phyloP scores from a whole-genome alignment of 2,329 filamentous ascomycete species.

The Colletotrichum agaves region DNA sequence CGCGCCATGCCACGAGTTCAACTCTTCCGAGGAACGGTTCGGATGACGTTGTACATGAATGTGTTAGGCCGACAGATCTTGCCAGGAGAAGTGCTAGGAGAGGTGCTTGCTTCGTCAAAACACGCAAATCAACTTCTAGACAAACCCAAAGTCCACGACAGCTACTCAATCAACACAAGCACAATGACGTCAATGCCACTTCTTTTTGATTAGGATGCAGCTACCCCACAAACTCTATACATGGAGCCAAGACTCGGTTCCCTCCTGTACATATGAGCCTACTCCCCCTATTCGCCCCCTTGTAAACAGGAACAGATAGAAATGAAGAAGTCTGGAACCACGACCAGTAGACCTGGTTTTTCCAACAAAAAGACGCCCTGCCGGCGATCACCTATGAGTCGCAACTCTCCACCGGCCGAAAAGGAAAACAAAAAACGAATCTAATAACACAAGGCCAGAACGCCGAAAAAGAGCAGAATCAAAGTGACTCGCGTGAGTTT shows the following conservation, averaged over 20 bases:
- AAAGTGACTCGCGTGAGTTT: neutral
- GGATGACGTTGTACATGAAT: neutral
- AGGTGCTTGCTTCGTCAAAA: no score
- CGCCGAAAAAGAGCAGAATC: constrained; percentile 13
- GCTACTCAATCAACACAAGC: no score
- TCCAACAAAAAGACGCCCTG: constrained; percentile 13
- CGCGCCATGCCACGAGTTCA: neutral
- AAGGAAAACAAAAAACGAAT: neutral
- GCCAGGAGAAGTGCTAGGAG: no score
- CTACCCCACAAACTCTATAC: constrained; percentile 28
- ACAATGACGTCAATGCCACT: neutral
- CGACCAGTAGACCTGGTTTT: neutral
- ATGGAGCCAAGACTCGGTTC: constrained; percentile 24
- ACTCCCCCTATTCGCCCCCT: neutral
- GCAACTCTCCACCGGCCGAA: constrained; percentile 1
- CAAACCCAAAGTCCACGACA: neutral
- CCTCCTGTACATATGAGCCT: neutral
- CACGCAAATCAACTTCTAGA: no score
- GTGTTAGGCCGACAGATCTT: no score
- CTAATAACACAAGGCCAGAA: constrained; percentile 37
- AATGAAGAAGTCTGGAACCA: neutral
- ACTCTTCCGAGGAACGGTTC: neutral
- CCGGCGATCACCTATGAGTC: constrained; percentile 32
- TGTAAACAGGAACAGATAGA: neutral
- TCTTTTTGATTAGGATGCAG: constrained; percentile 27